Evolutionary conservation across 2,329 filamentous ascomycete species (phyloP), one percentile per base, ranked within the genome.

Genomic region (Paecilomyces variotii): DNA sequence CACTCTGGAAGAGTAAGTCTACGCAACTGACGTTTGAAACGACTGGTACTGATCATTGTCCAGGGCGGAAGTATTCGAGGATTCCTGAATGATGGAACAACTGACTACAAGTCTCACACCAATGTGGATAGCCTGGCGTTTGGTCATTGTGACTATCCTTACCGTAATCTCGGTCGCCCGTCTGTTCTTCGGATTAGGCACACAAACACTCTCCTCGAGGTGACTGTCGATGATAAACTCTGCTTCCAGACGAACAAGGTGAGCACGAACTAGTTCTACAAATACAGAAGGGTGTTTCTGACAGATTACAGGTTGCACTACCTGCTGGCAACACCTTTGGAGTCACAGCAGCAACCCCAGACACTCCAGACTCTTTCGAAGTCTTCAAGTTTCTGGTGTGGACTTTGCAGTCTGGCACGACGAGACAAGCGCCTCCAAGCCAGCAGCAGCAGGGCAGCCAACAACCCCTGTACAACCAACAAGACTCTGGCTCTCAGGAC

Each of bases 341-440:
- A 67, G 78, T 99, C 65, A 91, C 89, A 11, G 94, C 93, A 50
- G 89, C 90, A 14, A 93, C 90, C 2, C 89, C 90, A 30, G 93
- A 97, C 65, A 92, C 86, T 67, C 91, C 94, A 0, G 94, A 99
- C 76, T 96, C 91, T 4, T 96, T 97, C 68, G 94, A 99, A 75
- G 75, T 96, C 64, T 94, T 92, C 80, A 95, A 93, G 72, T 83
- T 97, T 70, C 82, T 89, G 35, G 84, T 94, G 56, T 84, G 87
- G 69, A 86, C 83, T 10, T 61, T 71, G n/a, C 72, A 72, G 60
- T 62, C 71, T 1, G 58, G 70, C 62, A 68, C 70, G 10, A 65
- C 68, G 54, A 68, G 73, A 59, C 67, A 77, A 66, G 59, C 68
- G 55, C 63, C 64, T 54, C 61, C 73, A 45, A 70, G 70, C 53